phyloP scores from a whole-genome alignment of 2,329 filamentous ascomycete genomes.

The Sarocladium oryzae region DNA sequence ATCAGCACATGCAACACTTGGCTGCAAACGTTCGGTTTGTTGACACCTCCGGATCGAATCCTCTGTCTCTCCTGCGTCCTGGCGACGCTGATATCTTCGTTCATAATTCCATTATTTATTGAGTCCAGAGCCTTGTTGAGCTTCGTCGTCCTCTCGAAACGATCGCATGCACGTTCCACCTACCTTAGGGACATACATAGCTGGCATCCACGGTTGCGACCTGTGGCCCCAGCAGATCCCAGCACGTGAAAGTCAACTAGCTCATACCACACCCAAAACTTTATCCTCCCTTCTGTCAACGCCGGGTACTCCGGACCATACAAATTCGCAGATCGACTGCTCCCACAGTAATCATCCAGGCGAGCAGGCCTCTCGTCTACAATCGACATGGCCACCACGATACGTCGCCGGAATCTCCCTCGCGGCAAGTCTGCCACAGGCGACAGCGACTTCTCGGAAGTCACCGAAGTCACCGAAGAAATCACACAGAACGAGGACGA shows the following conservation, averaged over 20 bases:
- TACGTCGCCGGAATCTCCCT: constrained; percentile 25
- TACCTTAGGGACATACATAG: neutral
- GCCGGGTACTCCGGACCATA: neutral
- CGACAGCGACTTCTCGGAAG: constrained; percentile 16
- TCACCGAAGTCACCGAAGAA: neutral
- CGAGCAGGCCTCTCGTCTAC: neutral
- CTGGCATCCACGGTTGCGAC: neutral
- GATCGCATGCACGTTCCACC: too few species aligned
- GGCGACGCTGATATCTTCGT: too few species aligned
- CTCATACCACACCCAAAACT: too few species aligned
- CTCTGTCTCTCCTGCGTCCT: too few species aligned
- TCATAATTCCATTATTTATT: too few species aligned
- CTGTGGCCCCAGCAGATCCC: neutral
- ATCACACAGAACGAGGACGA: constrained; percentile 19
- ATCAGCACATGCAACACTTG: too few species aligned
- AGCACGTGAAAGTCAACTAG: neutral
- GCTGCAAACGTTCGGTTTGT: too few species aligned
- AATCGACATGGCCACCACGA: constrained; percentile 24
- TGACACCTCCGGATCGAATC: too few species aligned
- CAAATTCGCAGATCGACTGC: neutral
- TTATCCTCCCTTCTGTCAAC: neutral
- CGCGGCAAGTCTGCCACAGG: constrained; percentile 14
- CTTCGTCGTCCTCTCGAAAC: too few species aligned
- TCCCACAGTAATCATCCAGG: neutral
- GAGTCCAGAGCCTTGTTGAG: too few species aligned